phyloP scores from a whole-genome alignment of 176 grass and related monocot species.

The Musa itinerans region DNA sequence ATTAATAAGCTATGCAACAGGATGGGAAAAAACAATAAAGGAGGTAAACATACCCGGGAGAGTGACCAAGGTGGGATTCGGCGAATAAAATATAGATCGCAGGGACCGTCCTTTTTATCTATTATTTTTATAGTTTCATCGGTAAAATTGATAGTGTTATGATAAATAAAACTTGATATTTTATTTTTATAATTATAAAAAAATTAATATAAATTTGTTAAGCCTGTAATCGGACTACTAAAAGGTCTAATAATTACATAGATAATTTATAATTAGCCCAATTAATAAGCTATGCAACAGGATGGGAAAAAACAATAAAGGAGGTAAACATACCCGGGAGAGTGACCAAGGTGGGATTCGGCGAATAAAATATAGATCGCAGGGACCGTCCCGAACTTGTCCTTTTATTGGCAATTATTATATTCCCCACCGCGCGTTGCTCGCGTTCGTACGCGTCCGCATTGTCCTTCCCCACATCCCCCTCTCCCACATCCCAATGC shows the following conservation, averaged over 20 bases:
- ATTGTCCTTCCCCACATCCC: constrained; percentile 19
- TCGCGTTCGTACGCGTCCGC: constrained; percentile 8
- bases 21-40: neutral
- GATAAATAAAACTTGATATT: too few species aligned
- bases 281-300: too few species aligned
- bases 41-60: neutral
- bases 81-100: neutral
- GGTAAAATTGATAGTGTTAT: too few species aligned
- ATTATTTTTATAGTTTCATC: too few species aligned
- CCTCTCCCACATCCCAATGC: constrained; percentile 10
- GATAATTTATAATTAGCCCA: too few species aligned
- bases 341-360: neutral
- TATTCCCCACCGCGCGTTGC: neutral
- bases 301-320: neutral
- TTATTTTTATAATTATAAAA: too few species aligned
- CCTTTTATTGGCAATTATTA: neutral
- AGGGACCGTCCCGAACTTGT: neutral
- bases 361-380: neutral
- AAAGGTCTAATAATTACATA: too few species aligned
- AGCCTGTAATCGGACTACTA: too few species aligned
- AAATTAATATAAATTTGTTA: too few species aligned
- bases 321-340: neutral
- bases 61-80: neutral
- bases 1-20: too few species aligned
- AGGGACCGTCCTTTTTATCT: constrained; percentile 2